Evolutionary conservation across 352 stramenopile genomes (phyloP), one percentile per base, ranked within the genome.

Genomic region (Aphanomyces stellatus): DNA sequence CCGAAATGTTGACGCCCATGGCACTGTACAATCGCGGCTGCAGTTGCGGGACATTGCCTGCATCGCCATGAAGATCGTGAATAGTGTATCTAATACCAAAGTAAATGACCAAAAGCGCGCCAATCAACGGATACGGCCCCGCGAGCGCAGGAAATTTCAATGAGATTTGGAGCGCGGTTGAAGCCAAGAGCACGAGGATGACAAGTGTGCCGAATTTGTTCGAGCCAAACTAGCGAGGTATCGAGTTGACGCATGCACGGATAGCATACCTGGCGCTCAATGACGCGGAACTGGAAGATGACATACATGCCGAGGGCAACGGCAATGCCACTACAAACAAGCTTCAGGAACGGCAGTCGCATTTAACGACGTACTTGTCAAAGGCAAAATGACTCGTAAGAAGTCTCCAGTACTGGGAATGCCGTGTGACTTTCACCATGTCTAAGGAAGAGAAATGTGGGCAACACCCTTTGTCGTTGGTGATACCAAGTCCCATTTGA

Each of bases 241-340:
- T 24, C 10, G 8, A 13, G 25, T 59, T 27, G n/a, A 37, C 35
- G 24, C 8, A 19, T 31, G 2, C 46, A 48, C 19, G 17, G 4
- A 1, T n/a, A 22, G 48, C 62, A 24, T 49, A 87, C 78, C 75
- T 85, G 76, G 2, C 86, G 77, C 68, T 95, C 86, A 22, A 95
- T 69, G 25, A 92, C 73, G 48, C 86, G 82, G 71, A 88, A 93
- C 75, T 92, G 82, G 76, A 91, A 95, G 63, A 95, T 77, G 49
- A 87, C 72, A 61, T 95, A 95, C 43, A 95, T 75, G 6, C 86
- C 86, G 53, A 95, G 77, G 0, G 84, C 87, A 37, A 85, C 84
- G 0, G 82, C 82, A 25, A 95, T 69, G 7, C 86, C 86, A 76
- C 86, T 67, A 57, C 49, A 19, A 17, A 17, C 17, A 17, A 24